Conservation (phyloP, 495 filamentous ascomycete genomes). For the Talaromyces adpressus region DNA sequence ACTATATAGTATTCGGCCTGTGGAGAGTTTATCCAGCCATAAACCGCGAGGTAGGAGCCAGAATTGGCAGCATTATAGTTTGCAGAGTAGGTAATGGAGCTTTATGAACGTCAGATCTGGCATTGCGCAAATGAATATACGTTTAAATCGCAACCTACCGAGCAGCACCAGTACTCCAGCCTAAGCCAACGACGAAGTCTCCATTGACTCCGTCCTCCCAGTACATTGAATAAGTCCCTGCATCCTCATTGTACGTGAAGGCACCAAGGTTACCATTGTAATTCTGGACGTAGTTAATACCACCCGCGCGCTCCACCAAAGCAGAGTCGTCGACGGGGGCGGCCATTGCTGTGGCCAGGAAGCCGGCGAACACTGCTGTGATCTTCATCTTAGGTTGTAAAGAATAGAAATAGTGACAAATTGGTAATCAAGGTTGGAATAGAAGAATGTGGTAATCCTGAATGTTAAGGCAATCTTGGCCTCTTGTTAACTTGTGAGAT, state of each 20-base stretch:
- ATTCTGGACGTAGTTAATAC: neutral
- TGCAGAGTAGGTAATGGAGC: constrained; percentile 47
- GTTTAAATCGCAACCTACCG: constrained; percentile 21
- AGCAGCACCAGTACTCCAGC: constrained; percentile 48
- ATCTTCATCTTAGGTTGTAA: neutral
- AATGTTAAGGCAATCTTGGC: neutral
- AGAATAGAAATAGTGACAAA: neutral
- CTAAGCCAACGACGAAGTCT: constrained; percentile 58
- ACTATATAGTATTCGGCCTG: constrained; percentile 61
- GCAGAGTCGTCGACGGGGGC: neutral
- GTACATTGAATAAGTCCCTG: neutral
- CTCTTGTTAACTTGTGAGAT: neutral
- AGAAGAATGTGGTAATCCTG: neutral
- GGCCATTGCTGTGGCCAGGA: neutral
- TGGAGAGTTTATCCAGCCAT: constrained; percentile 56
- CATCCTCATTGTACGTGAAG: neutral
- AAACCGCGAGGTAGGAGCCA: constrained; percentile 54
- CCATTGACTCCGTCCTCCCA: constrained; percentile 23
- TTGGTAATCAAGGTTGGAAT: neutral
- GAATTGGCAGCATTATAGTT: constrained; percentile 38
- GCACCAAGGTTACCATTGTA: neutral
- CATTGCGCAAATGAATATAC: neutral
- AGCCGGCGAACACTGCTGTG: neutral
- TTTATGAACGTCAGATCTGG: constrained; percentile 13
- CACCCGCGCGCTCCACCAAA: neutral